Conservation (phyloP, 441 rosid species). For the Erodium texanum region DNA sequence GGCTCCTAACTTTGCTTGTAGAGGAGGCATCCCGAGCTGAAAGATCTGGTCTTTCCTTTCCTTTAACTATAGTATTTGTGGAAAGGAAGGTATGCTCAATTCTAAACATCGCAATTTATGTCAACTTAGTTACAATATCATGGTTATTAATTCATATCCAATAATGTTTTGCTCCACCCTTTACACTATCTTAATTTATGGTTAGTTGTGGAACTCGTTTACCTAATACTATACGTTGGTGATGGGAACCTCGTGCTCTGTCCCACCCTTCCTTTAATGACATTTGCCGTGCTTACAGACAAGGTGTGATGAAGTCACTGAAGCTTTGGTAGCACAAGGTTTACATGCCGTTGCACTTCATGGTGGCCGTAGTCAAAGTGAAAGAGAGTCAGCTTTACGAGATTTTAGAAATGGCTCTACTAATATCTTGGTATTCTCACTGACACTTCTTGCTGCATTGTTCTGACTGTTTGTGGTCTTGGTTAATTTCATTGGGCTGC, state of each 20-base stretch:
- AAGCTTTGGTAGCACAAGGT: constrained; percentile 33
- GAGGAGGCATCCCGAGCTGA: constrained; percentile 27
- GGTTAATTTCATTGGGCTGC: neutral
- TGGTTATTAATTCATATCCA: neutral
- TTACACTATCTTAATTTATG: neutral
- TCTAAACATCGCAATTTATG: neutral
- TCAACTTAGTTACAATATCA: neutral
- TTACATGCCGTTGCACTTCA: constrained; percentile 32
- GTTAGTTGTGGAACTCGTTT: no score
- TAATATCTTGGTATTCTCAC: constrained; percentile 25
- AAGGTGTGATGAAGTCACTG: constrained; percentile 33
- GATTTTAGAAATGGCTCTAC: constrained; percentile 33
- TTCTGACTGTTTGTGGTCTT: neutral
- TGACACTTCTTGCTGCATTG: neutral
- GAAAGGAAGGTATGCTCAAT: constrained; percentile 28
- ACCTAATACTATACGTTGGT: no score
- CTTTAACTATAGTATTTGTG: constrained; percentile 33
- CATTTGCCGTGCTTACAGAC: constrained; percentile 16
- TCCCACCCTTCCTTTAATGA: neutral
- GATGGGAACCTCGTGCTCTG: no score
- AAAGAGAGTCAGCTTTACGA: constrained; percentile 32
- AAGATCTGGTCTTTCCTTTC: constrained; percentile 26
- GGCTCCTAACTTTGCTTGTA: constrained; percentile 28
- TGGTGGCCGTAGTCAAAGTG: constrained; percentile 37
- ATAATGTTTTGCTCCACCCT: neutral